Percentiles rank a stretch among this genome's conserved stretches.
phyloP scores from a whole-genome alignment of 441 rosid genomes.

The Theobroma grandiflorum region DNA sequence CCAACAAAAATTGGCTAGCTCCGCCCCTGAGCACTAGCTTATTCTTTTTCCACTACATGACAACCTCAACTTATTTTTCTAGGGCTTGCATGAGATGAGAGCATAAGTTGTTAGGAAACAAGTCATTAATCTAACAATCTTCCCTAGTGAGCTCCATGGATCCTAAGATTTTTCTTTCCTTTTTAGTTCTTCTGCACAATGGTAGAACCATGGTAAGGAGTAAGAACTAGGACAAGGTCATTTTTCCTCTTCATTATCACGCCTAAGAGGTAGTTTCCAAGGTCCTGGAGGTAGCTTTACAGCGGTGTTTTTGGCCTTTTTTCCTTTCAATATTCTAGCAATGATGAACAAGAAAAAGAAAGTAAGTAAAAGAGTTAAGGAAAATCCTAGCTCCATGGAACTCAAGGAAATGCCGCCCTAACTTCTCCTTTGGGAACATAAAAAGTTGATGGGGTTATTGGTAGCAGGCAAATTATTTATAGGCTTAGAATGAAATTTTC shows the following conservation, averaged over 20 bases:
- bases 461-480: too few relatives aligned
- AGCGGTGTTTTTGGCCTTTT: neutral
- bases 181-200: neutral
- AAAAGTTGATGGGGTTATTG: too few relatives aligned
- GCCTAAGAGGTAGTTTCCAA: slow-evolving; percentile 27
- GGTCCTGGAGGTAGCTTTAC: slow-evolving; percentile 33
- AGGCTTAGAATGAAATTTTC: too few relatives aligned
- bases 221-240: slow-evolving; percentile 22
- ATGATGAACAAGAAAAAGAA: neutral
- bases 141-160: neutral
- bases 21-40: too few relatives aligned
- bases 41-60: neutral
- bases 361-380: neutral
- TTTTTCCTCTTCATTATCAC: slow-evolving; percentile 20
- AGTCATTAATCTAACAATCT: neutral
- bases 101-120: neutral
- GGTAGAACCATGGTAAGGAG: neutral
- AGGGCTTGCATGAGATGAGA: neutral
- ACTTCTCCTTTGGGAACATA: too few relatives aligned
- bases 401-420: too few relatives aligned
- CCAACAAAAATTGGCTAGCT: too few relatives aligned
- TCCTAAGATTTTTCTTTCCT: neutral
- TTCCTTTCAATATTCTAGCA: neutral
- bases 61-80: neutral
- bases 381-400: too few relatives aligned